Evolutionary conservation across 371 early-diverging fungal genomes (phyloP).

Genomic region (Rhizomucor miehei): DNA sequence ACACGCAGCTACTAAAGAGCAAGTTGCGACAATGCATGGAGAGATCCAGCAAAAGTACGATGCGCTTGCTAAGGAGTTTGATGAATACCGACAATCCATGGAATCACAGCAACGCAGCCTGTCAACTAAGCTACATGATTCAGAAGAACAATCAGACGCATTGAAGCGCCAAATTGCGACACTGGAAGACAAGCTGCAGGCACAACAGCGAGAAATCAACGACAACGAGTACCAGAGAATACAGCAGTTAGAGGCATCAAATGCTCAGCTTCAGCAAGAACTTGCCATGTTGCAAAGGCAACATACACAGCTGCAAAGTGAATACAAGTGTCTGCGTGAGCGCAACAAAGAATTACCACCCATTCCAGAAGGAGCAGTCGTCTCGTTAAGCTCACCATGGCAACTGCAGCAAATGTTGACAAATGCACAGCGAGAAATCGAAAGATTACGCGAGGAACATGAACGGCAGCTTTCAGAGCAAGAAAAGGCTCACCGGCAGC

Average conservation of each 20-base stretch:
- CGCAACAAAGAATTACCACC: slow-evolving; percentile 3
- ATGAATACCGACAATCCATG: no score
- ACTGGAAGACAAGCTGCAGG: slow-evolving; percentile 11
- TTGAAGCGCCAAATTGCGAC: no score
- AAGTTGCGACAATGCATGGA: slow-evolving; percentile 1
- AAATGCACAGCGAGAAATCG: neutral
- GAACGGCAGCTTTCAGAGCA: slow-evolving; percentile 32
- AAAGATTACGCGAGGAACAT: slow-evolving; percentile 1
- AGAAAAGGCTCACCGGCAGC: slow-evolving; percentile 47
- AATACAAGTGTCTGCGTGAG: slow-evolving; percentile 27
- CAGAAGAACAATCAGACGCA: no score
- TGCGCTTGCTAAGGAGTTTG: neutral
- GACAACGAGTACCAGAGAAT: neutral
- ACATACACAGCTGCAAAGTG: slow-evolving; percentile 63
- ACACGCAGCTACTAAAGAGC: slow-evolving; percentile 4
- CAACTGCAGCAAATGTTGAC: slow-evolving; percentile 8
- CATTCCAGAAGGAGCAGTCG: neutral
- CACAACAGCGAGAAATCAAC: neutral
- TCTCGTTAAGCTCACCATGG: no score
- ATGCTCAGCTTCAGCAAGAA: slow-evolving; percentile 48
- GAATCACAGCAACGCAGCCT: no score
- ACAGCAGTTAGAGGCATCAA: slow-evolving; percentile 36
- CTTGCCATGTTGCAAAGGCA: slow-evolving; percentile 52
- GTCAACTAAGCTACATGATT: no score
- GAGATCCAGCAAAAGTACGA: slow-evolving; percentile 24